A percentile compares a stretch with the other conserved stretches of the same genome.
These are phyloP conservation scores for Claviceps lovelessii DNA, from an alignment of 2,329 filamentous ascomycete genomes.

Conservation along the genomic window DNA sequence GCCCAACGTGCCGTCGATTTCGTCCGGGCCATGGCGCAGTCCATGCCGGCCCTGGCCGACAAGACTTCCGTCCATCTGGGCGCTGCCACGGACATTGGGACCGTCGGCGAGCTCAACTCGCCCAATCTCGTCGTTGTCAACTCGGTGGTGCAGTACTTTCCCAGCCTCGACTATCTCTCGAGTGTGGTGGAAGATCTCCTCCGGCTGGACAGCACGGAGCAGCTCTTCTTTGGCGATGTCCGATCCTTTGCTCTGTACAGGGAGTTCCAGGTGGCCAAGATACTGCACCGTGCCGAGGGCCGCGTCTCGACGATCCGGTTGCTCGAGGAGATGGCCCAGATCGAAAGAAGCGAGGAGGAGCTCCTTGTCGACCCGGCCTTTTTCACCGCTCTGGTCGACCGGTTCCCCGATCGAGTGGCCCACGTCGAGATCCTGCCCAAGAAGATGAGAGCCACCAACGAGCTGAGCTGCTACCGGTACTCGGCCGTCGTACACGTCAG, in stretches of 20 bases:
- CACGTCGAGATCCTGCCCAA: constrained; percentile 15
- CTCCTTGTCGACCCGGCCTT: constrained; percentile 14
- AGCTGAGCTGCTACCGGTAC: constrained; percentile 14
- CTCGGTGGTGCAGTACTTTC: constrained; percentile 17
- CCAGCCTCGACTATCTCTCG: constrained; percentile 12
- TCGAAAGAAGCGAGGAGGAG: constrained; percentile 10
- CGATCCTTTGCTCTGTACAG: constrained; percentile 8
- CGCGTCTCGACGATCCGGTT: not conserved
- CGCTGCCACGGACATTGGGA: not conserved
- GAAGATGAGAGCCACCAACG: constrained; percentile 13
- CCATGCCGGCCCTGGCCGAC: constrained; percentile 2
- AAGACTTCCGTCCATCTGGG: constrained; percentile 1
- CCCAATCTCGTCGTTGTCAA: constrained; percentile 13
- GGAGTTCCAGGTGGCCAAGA: constrained; percentile 5
- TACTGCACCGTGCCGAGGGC: not conserved
- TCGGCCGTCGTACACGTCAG: constrained; percentile 11
- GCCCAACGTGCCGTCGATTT: constrained; percentile 11
- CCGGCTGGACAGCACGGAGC: not conserved
- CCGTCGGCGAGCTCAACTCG: not conserved
- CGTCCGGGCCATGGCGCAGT: constrained; percentile 6
- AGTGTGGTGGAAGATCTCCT: constrained; percentile 6
- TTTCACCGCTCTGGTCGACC: constrained; percentile 8
- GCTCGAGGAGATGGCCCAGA: constrained; percentile 2
- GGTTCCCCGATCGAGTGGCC: constrained; percentile 7
- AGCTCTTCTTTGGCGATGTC: constrained; percentile 11